Evolutionary conservation across 2,329 filamentous ascomycete species (phyloP), one percentile per base, ranked within the genome.

Genomic region (Alternaria brassicicola): DNA sequence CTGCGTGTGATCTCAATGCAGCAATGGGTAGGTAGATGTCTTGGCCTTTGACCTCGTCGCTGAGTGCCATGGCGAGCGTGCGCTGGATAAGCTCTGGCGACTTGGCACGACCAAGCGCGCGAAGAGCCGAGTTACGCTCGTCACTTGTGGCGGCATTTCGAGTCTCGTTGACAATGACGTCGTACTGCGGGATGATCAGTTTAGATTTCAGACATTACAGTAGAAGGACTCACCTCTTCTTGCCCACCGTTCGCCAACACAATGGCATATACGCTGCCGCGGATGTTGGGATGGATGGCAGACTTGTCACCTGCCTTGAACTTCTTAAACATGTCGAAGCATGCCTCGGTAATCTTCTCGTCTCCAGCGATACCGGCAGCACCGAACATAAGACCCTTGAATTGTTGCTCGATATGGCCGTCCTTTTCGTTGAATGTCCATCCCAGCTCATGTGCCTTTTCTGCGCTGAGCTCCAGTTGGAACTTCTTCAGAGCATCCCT

Each of bases 301-400:
- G 84, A 83, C 73, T 84, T 85, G 74, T 98, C 92, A 26, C 94
- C 94, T 23, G 82, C 84, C 69, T 89, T 86, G 76, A 93, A 97
- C 76, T 91, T 93, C 72, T 85, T 84, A 76, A 97, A 97, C 90
- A 97, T 96, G 26, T 93, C 91, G 79, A 93, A 90, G 7, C 93
- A 90, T 7, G 92, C 92, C 48, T 87, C 84, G 72, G 94, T 86
- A 61, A 97, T 86, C 66, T 85, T 83, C 70, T 93, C 82, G 70
- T 98, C 94, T 31, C 92, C 93, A 43, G 88, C 85, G 66, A 92
- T 82, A 57, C 93, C 94, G 49, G 94, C 92, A 66, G 85, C 87
- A 61, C 91, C 90, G 75, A 98, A 98, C 76, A 97, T 85, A 74
- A 97, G 86, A 13, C 88, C 88, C 83, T 98, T 98, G 85, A 97